Percentiles rank a stretch among this genome's conserved stretches.
Conservation (phyloP, 2,329 filamentous ascomycete species). For the Botryotinia convoluta region DNA sequence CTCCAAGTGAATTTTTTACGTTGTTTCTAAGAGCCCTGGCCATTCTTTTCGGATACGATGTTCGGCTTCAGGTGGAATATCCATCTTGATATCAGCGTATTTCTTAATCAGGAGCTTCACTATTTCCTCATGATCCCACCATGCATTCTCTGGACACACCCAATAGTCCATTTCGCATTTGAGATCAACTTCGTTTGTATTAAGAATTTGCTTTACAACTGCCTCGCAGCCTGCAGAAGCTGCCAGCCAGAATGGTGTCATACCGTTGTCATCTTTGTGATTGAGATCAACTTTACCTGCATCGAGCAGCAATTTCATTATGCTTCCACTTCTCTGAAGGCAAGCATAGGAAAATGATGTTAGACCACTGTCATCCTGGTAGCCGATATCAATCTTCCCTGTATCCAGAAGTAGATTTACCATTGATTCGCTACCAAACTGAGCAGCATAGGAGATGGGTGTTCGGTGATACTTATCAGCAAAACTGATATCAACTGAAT, state of each 20-base stretch:
- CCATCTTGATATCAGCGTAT: neutral
- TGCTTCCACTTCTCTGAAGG: neutral
- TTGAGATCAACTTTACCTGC: neutral
- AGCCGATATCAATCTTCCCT: neutral
- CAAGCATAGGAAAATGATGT: neutral
- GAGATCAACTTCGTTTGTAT: too few relatives aligned
- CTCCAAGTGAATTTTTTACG: too few relatives aligned
- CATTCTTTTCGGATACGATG: neutral
- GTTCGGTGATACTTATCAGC: neutral
- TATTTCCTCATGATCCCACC: neutral
- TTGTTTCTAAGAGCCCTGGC: neutral
- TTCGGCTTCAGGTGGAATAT: neutral
- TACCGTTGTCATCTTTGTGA: neutral
- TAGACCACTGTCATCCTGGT: neutral
- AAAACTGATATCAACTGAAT: neutral
- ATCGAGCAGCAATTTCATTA: neutral
- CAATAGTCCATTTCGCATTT: too few relatives aligned
- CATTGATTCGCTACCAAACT: too few relatives aligned
- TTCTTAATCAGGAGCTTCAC: neutral
- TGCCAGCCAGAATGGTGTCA: neutral
- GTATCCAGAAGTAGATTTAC: neutral
- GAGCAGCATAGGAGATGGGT: neutral
- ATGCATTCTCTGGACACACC: too few relatives aligned
- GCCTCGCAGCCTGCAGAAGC: rapidly evolving
- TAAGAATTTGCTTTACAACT: neutral